phyloP scores from a whole-genome alignment of 768 basidiomycete species.

The Boletus sp. region DNA sequence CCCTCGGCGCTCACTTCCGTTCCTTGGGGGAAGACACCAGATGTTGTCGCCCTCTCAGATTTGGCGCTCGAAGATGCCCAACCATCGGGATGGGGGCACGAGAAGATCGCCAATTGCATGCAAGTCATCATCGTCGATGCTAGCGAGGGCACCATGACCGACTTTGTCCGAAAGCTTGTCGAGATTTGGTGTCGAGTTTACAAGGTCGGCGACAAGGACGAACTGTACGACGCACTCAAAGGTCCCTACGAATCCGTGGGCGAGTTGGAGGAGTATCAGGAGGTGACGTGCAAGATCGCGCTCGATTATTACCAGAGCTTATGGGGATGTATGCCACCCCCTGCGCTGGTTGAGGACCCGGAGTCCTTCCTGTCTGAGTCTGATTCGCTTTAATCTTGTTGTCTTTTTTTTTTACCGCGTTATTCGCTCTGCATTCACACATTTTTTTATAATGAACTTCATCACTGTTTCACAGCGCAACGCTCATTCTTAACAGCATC shows the following conservation, averaged over 20 bases:
- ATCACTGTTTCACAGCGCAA: background rate
- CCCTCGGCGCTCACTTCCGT: slow-evolving; percentile 23
- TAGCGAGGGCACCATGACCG: slow-evolving; percentile 27
- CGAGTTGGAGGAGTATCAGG: slow-evolving; percentile 25
- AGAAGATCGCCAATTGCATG: slow-evolving; percentile 28
- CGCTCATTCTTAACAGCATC: background rate
- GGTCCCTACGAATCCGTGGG: slow-evolving; percentile 22
- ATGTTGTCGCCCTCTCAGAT: slow-evolving; percentile 20
- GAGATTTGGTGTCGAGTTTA: slow-evolving; percentile 30
- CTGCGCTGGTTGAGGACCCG: slow-evolving; percentile 4
- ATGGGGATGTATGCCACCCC: slow-evolving; percentile 25
- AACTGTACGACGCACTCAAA: slow-evolving; percentile 22
- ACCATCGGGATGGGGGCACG: slow-evolving; percentile 15
- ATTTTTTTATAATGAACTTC: background rate
- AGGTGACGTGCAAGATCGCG: slow-evolving; percentile 9
- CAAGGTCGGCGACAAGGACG: slow-evolving; percentile 17
- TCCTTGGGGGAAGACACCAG: slow-evolving; percentile 24
- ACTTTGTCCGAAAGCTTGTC: slow-evolving; percentile 30
- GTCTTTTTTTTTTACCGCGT: background rate
- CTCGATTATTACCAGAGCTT: slow-evolving; percentile 21
- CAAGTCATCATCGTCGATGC: slow-evolving; percentile 31
- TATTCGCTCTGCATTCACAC: background rate
- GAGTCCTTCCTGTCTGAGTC: background rate
- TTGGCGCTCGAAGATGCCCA: slow-evolving; percentile 25
- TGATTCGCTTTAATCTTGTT: background rate